Conservation (phyloP, 805 yeast genomes). For the Ogataea corticis region DNA sequence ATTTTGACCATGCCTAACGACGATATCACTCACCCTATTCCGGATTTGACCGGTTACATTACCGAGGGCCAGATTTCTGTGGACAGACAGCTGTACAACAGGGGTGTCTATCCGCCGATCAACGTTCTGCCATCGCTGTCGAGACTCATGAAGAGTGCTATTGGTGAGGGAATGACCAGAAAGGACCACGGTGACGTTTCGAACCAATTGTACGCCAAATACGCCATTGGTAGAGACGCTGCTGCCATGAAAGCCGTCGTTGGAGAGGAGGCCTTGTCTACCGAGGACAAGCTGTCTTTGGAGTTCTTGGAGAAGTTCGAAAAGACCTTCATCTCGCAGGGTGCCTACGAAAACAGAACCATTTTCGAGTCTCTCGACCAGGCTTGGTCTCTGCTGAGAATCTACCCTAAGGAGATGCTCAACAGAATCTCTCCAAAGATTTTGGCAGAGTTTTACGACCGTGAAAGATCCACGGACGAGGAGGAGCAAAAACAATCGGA, state of each 20-base stretch:
- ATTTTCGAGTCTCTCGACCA: conserved; percentile 94
- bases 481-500: conserved; percentile 16
- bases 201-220: conserved; percentile 97
- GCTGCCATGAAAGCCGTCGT: conserved; percentile 99
- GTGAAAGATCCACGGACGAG: conserved; percentile 68
- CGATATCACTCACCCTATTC: conserved; percentile 99
- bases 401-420: conserved; percentile 97
- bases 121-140: conserved; percentile 96
- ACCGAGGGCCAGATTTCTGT: conserved; percentile 98
- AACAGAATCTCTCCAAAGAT: conserved; percentile 99
- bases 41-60: conserved; percentile 98
- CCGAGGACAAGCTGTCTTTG: conserved; percentile 94
- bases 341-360: conserved; percentile 94
- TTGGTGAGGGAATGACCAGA: conserved; percentile 99
- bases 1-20: conserved; percentile 99
- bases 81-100: conserved; percentile 93
- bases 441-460: conserved; percentile 90
- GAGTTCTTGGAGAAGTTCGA: conserved; percentile 98
- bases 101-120: conserved; percentile 98
- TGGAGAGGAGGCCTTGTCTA: conserved; percentile 98
- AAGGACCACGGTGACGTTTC: conserved; percentile 99
- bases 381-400: conserved; percentile 97
- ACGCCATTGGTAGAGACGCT: conserved; percentile 99
- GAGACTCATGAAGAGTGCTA: conserved; percentile 98
- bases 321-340: conserved; percentile 92